phyloP scores from a whole-genome alignment of 805 yeast species.

The Metschnikowia matae region DNA sequence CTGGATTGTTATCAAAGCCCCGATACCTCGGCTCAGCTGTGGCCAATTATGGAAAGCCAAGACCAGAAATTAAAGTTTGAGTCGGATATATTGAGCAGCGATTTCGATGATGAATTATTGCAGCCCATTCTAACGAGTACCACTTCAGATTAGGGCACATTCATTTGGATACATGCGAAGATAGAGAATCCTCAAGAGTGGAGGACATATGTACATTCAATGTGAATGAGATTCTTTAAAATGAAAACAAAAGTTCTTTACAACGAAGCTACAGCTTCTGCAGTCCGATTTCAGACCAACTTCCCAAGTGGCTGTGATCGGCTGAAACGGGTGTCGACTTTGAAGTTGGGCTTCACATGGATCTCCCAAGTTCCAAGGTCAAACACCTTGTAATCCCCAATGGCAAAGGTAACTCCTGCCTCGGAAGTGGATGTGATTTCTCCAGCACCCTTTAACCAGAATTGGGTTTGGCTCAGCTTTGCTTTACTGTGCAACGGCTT shows the following conservation, averaged over 20 bases:
- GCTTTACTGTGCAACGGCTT: conserved; percentile 1
- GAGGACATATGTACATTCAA: not conserved
- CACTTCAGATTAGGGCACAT: not conserved
- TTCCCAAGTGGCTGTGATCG: conserved; percentile 27
- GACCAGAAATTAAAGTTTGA: conserved; percentile 13
- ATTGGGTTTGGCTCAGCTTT: conserved; percentile 4
- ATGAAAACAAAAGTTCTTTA: conserved; percentile 3
- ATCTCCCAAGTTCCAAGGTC: conserved; percentile 42
- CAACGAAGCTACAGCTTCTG: not conserved
- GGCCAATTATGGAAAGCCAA: not conserved
- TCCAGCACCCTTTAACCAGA: conserved; percentile 28
- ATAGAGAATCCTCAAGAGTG: not conserved
- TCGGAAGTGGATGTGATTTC: conserved; percentile 11
- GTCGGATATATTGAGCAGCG: conserved; percentile 16
- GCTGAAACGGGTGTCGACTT: conserved; percentile 31
- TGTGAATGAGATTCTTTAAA: not conserved
- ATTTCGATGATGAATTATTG: conserved; percentile 11
- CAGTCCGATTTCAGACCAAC: conserved; percentile 4
- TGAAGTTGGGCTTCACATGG: conserved; percentile 34
- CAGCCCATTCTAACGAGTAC: conserved; percentile 12
- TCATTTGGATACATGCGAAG: not conserved
- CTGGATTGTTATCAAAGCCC: conserved; percentile 5
- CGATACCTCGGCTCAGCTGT: not conserved
- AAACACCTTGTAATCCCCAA: conserved; percentile 40
- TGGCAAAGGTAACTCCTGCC: conserved; percentile 17